phyloP scores from a whole-genome alignment of 2,329 filamentous ascomycete species.

The Colletotrichum acutatum region DNA sequence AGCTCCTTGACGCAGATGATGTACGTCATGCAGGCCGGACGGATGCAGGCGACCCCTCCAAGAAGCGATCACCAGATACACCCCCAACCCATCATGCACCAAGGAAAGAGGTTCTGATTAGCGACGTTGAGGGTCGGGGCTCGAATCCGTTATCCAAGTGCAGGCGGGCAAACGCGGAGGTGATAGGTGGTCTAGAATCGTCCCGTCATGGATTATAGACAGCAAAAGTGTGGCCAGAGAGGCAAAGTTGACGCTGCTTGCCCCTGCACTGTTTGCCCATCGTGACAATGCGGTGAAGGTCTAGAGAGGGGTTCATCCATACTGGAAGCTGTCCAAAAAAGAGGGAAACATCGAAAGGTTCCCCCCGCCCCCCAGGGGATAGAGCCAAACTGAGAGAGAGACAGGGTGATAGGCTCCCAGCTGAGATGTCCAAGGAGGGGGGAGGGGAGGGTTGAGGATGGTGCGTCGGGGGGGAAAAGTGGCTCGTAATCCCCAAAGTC shows the following conservation, averaged over 20 bases:
- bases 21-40: conserved; percentile 34
- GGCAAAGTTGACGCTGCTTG: neutral
- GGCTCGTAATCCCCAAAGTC: neutral
- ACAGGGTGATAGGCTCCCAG: neutral
- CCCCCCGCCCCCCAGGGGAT: neutral
- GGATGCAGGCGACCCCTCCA: conserved; percentile 25
- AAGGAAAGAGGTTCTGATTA: conserved; percentile 10
- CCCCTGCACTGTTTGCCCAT: neutral
- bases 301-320: neutral
- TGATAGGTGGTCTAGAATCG: neutral
- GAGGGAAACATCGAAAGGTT: neutral
- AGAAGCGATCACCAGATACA: conserved; percentile 36
- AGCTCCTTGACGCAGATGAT: conserved; percentile 35
- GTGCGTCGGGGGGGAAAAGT: conserved; percentile 20
- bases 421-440: neutral
- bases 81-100: conserved; percentile 34
- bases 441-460: neutral
- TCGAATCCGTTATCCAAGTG: conserved; percentile 22
- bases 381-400: neutral
- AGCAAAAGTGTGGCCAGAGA: neutral
- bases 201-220: neutral
- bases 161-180: neutral
- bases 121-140: neutral
- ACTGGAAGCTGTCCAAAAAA: neutral
- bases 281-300: neutral